These are phyloP conservation scores for Debaryomyces prosopidis DNA, from an alignment of 805 yeast genomes.

Conservation along the genomic window DNA sequence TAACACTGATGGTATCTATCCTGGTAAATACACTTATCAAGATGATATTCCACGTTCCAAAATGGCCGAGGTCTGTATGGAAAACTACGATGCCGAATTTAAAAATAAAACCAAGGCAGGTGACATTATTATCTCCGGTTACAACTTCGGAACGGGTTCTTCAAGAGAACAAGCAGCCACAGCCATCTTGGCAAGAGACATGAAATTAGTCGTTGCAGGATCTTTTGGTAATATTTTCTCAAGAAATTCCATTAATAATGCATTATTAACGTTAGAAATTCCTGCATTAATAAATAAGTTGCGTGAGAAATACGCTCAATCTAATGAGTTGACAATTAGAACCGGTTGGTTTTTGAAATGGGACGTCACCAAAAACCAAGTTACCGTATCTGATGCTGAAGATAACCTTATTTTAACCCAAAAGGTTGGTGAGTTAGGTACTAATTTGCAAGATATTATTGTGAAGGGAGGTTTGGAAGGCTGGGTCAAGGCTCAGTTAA, in stretches of 20 bases:
- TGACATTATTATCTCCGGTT: constrained; percentile 90
- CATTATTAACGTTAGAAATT: constrained; percentile 87
- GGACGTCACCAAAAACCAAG: constrained; percentile 87
- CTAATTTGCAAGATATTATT: constrained; percentile 93
- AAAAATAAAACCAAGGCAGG: constrained; percentile 77
- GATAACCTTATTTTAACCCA: constrained; percentile 68
- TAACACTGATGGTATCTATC: constrained; percentile 98
- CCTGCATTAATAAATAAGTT: constrained; percentile 81
- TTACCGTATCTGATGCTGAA: constrained; percentile 69
- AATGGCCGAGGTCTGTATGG: constrained; percentile 99
- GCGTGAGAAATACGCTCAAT: constrained; percentile 61
- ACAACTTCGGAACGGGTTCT: constrained; percentile 97
- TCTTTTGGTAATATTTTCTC: constrained; percentile 96
- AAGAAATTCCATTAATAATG: constrained; percentile 95
- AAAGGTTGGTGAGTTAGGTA: constrained; percentile 94
- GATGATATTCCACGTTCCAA: constrained; percentile 92
- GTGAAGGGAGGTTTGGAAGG: constrained; percentile 98
- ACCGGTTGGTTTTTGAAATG: constrained; percentile 92
- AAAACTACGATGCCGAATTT: constrained; percentile 92
- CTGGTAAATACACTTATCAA: constrained; percentile 98
- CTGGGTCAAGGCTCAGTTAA: constrained; percentile 84
- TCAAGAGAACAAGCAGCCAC: constrained; percentile 99
- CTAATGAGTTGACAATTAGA: constrained; percentile 81
- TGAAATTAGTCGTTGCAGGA: constrained; percentile 91
- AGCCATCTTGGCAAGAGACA: constrained; percentile 91